Percentiles rank a stretch among this genome's conserved stretches.
phyloP scores from a whole-genome alignment of 106 monocot genomes.

The Cymbidium sinense region DNA sequence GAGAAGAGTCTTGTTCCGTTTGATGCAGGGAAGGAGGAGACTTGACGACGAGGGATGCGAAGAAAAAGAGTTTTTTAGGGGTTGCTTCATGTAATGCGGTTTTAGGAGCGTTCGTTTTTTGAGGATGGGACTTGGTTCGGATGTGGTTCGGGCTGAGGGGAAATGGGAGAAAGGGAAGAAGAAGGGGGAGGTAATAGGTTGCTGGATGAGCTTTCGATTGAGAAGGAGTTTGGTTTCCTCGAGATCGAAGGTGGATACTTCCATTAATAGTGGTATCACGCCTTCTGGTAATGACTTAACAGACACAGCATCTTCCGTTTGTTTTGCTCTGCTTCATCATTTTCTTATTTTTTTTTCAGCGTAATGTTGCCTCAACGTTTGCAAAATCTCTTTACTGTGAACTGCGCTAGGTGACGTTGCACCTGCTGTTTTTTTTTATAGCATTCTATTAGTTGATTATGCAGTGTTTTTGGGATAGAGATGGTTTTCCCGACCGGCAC shows the following conservation, averaged over 20 bases:
- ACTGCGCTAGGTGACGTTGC: neutral
- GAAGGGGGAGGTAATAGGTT: slow-evolving; percentile 30
- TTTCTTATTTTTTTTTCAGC: neutral
- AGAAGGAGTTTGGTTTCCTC: slow-evolving; percentile 48
- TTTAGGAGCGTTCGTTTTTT: neutral
- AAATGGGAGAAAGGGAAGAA: slow-evolving; percentile 8
- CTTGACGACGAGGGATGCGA: neutral
- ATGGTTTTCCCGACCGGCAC: neutral
- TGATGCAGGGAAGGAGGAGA: neutral
- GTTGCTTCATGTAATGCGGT: neutral
- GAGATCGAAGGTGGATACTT: slow-evolving; percentile 66
- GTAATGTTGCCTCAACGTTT: neutral
- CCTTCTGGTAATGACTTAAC: slow-evolving; percentile 35
- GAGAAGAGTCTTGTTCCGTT: neutral
- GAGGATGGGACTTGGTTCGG: neutral
- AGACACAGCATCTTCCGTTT: neutral
- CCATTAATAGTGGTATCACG: slow-evolving; percentile 43
- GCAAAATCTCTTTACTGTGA: neutral
- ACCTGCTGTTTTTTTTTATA: neutral
- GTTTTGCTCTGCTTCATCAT: neutral
- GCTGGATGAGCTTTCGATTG: slow-evolving; percentile 56
- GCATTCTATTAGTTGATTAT: neutral
- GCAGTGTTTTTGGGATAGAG: neutral
- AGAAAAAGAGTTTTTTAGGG: neutral
- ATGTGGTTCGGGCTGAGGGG: neutral